Base-by-base conservation (phyloP, 2,329 filamentous ascomycete species). In the Ustulina deusta region DNA sequence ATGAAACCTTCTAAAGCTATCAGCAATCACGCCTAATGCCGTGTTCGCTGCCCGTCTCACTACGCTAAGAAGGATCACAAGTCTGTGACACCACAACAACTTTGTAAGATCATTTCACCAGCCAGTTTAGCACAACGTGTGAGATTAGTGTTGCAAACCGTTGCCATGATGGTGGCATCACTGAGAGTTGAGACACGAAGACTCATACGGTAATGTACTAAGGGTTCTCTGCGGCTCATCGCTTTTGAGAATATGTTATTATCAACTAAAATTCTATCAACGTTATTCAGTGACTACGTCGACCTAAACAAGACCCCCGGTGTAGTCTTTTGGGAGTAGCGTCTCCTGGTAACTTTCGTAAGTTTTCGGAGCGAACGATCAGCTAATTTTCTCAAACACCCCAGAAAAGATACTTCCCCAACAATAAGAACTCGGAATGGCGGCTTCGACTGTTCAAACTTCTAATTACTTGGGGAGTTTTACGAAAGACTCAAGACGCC, bases 1-100 rank as follows among this genome's bases (percentile, higher is more conserved):
- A 32, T 29, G 36, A 29, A 15, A 55, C 20, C 10, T n/a, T 25
- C 15, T 38, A 25, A 15, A 27, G 34, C 52, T 40, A 27, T 40
- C n/a, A 55, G 34, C 20, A 55, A 55, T 25, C 34, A 55, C 34
- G 11, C 11, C 34, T 38, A 25, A 55, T 56, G 54, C 9, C 22
- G 22, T 56, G 36, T 17, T 42, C 36, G 44, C 36, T 20, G 13
- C 22, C n/a, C 17, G 7, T 56, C 36, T 56, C 36, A 56, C 54
- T 10, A 4, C 20, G 22, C 7, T 13, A 42, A 11, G 36, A 27
- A 27, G 15, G 42, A 17, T 27, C 20, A 29, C 15, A 25, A n/a
- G 15, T 27, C 15, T 42, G 22, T 56, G 15, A n/a, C 15, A 42
- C 6, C 54, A 56, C 36, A 29, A 13, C 13, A 56, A 11, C 25